Percentiles rank a stretch among this genome's conserved stretches.
These are phyloP conservation scores for Nannizziopsis barbatae DNA, from an alignment of 2,329 filamentous ascomycete genomes.

Conservation along the genomic window DNA sequence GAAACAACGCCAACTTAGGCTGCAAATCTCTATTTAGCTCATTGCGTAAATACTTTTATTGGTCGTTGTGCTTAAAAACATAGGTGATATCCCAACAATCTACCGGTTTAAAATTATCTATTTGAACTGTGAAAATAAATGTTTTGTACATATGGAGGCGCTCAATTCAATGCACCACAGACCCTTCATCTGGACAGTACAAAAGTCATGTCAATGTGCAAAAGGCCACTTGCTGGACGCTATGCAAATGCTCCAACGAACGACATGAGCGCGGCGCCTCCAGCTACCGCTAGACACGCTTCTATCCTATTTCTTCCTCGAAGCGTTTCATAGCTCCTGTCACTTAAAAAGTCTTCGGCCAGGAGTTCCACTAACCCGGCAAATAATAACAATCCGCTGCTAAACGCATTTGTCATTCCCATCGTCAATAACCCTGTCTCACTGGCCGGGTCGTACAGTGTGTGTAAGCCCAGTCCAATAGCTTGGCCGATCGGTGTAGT, in stretches of 20 bases:
- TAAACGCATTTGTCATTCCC: slow-evolving; percentile 79
- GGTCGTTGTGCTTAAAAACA: too few species aligned
- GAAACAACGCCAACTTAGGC: too few species aligned
- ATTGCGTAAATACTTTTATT: too few species aligned
- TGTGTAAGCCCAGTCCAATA: slow-evolving; percentile 66
- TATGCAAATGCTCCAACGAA: slow-evolving; percentile 56
- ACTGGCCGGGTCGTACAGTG: slow-evolving; percentile 67
- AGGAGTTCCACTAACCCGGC: slow-evolving; percentile 74
- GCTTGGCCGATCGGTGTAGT: slow-evolving; percentile 77
- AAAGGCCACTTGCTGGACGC: neutral
- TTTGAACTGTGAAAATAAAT: too few species aligned
- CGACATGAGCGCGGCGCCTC: slow-evolving; percentile 52
- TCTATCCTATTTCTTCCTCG: slow-evolving; percentile 48
- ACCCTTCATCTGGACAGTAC: neutral
- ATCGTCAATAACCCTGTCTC: slow-evolving; percentile 68
- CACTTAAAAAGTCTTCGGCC: slow-evolving; percentile 68
- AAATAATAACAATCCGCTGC: slow-evolving; percentile 66
- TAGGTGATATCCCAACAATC: too few species aligned
- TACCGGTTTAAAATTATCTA: too few species aligned
- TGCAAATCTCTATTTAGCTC: too few species aligned
- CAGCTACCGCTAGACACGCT: slow-evolving; percentile 51
- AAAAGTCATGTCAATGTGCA: neutral
- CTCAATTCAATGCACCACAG: too few species aligned
- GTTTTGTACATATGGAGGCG: too few species aligned
- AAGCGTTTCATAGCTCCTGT: slow-evolving; percentile 51